Percentiles rank a stretch among this genome's conserved stretches.
phyloP scores from a whole-genome alignment of 495 filamentous ascomycete genomes.

The Jackrogersella multiformis region DNA sequence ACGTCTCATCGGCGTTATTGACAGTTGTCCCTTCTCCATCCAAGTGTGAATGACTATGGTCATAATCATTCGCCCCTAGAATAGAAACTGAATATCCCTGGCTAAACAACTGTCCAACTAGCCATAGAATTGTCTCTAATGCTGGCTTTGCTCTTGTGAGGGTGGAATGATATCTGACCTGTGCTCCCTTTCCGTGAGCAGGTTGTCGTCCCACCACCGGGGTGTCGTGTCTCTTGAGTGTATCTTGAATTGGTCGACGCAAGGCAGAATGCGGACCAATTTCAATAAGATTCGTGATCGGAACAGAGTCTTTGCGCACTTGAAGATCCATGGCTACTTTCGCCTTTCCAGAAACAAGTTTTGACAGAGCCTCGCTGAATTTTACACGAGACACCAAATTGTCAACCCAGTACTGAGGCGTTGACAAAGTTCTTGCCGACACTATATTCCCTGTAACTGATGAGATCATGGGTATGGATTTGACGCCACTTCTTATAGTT shows the following conservation, averaged over 20 bases:
- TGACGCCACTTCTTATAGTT: conserved; percentile 3
- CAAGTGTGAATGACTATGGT: too few relatives aligned
- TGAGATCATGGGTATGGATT: conserved; percentile 45
- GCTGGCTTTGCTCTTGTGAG: too few relatives aligned
- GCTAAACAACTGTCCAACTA: conserved; percentile 23
- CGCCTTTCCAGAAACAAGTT: too few relatives aligned
- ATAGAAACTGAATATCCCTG: conserved; percentile 34
- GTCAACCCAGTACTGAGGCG: conserved; percentile 52
- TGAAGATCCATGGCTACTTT: too few relatives aligned
- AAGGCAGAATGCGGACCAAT: conserved; percentile 67
- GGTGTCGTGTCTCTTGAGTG: too few relatives aligned
- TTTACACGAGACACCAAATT: conserved; percentile 59
- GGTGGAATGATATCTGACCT: too few relatives aligned
- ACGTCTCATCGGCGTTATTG: too few relatives aligned
- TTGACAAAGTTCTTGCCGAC: conserved; percentile 27
- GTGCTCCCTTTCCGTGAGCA: too few relatives aligned
- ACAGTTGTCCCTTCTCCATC: too few relatives aligned
- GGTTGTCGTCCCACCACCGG: too few relatives aligned
- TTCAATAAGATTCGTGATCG: conserved; percentile 56
- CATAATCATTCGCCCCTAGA: conserved; percentile 35
- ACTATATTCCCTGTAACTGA: conserved; percentile 28
- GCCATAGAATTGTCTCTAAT: conserved; percentile 24
- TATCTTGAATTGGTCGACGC: conserved; percentile 58
- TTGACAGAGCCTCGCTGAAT: conserved; percentile 56
- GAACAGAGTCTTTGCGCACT: too few relatives aligned